Evolutionary conservation across 805 yeast genomes (phyloP).

Genomic region (Candida jianshihensis): DNA sequence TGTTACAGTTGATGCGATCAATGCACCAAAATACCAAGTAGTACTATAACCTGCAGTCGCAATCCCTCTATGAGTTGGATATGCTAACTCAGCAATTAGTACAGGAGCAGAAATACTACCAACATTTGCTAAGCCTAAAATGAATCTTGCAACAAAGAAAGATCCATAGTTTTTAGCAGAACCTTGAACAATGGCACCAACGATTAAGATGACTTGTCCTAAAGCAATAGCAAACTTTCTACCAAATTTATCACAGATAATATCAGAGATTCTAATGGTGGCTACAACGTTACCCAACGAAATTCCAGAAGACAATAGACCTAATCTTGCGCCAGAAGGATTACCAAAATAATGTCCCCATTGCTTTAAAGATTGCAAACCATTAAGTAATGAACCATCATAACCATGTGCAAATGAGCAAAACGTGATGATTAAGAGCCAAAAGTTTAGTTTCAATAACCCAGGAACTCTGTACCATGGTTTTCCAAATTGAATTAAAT

Average conservation of each 20-base stretch:
- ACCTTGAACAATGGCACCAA: constrained; percentile 7
- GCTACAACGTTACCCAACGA: constrained; percentile 30
- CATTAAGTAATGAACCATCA: constrained; percentile 41
- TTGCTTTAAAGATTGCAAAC: constrained; percentile 32
- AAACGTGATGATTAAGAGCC: background rate
- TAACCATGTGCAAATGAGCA: constrained; percentile 22
- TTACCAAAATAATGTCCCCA: constrained; percentile 33
- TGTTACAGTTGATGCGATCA: constrained; percentile 41
- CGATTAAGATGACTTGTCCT: constrained; percentile 9
- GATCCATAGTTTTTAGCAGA: background rate
- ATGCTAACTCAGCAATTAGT: constrained; percentile 40
- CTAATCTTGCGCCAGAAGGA: constrained; percentile 29
- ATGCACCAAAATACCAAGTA: constrained; percentile 42
- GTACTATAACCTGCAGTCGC: constrained; percentile 37
- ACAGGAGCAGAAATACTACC: background rate
- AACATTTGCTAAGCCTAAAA: background rate
- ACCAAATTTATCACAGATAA: constrained; percentile 30
- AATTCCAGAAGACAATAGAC: constrained; percentile 32
- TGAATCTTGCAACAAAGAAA: constrained; percentile 1
- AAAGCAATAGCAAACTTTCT: constrained; percentile 23
- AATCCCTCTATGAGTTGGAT: constrained; percentile 35
- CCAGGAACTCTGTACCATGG: constrained; percentile 2
- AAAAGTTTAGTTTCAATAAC: background rate
- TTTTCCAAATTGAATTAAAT: constrained; percentile 1
- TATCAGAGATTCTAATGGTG: constrained; percentile 15